These are phyloP conservation scores for Pulveroboletus sp. DNA, from an alignment of 1,284 basidiomycete species.

Conservation along the genomic window DNA sequence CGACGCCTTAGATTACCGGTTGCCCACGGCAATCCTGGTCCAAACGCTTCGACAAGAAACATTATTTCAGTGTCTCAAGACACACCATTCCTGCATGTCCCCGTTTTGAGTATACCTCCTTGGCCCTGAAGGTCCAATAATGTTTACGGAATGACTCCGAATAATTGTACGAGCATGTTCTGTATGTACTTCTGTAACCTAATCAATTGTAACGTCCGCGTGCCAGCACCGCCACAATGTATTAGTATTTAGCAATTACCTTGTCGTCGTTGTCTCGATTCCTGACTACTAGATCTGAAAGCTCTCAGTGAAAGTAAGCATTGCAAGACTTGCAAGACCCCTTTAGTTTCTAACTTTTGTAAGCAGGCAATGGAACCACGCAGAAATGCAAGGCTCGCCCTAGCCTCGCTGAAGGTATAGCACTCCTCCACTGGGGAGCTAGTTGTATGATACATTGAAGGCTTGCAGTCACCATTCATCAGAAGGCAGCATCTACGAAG, in stretches of 20 bases:
- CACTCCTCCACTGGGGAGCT: not conserved
- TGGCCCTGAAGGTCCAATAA: no score
- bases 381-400: conserved; percentile 12
- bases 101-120: conserved; percentile 15
- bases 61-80: conserved; percentile 13
- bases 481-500: conserved; percentile 36
- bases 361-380: conserved; percentile 28
- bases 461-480: conserved; percentile 30
- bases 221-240: no score
- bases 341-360: not conserved
- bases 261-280: no score
- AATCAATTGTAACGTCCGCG: no score
- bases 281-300: no score
- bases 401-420: conserved; percentile 34
- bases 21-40: not conserved
- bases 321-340: not conserved
- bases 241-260: no score
- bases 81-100: conserved; percentile 6
- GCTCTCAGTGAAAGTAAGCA: no score
- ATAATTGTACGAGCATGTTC: conserved; percentile 12
- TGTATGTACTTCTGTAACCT: conserved; percentile 3
- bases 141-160: not conserved
- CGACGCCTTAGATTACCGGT: conserved; percentile 9
- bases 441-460: not conserved
- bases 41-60: not conserved